Evolutionary conservation across 495 filamentous ascomycete genomes (phyloP), one percentile per base, ranked within the genome.

Genomic region (Pseudomonodictys pantanalensis): DNA sequence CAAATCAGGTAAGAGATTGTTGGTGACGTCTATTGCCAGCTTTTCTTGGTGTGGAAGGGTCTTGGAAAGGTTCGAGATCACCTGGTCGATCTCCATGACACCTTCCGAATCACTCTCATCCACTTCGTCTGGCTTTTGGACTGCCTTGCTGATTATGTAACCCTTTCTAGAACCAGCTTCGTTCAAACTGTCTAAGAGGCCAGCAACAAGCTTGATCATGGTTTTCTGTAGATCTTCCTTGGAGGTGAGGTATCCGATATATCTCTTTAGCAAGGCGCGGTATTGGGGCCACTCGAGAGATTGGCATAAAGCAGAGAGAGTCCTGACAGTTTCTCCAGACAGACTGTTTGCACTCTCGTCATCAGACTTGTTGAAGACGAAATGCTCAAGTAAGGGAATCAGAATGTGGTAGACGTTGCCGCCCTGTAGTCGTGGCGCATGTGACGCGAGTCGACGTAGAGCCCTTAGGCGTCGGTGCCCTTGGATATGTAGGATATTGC

Each of bases 211-310:
- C 48, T 84, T 84, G 56, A 97, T 84, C 38, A 95, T 79, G 54
- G 87, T 88, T 76, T 92, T 97, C 70, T 92, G 88, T 65, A 87
- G 77, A 6, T 95, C 89, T 9, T 86, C 83, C 69, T 93, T 93
- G 28, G 83, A 85, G 64, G 83, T 80, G 60, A 97, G 78, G 67
- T 89, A 92, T 32, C 86, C 81, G 44, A 86, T 84, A 65, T 89
- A 96, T 58, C 89, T 83, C 62, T 85, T 83, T 64, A 97, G 82
- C 12, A 91, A 82, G 4, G 89, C 86, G 42, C 87, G 82, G 72
- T 89, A 97, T 60, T 96, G 91, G n/a, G 82, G 82, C 95, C 93
- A 97, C 60, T 92, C 90, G 43, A 97, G 72, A 30, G 83, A 91
- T 44, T 82, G 77, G 1, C 84, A 84, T 52, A 99, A 70, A 26